Base-by-base conservation (phyloP, 177 flowering plant species). In the Tripterygium wilfordii region DNA sequence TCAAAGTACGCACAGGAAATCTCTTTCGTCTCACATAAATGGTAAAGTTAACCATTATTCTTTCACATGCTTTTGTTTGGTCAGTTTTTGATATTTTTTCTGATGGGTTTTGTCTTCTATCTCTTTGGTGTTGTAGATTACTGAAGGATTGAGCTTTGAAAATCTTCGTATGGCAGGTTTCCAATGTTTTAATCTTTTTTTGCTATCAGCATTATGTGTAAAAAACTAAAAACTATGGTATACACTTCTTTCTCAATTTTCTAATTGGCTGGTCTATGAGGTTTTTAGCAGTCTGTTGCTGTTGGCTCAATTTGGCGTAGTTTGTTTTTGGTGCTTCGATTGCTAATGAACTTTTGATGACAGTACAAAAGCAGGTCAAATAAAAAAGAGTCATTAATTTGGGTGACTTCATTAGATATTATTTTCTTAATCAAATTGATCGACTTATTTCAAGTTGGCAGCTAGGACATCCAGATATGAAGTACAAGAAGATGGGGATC, bases 401-500 rank as follows among this genome's bases (percentile, higher is more conserved):
- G n/a, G n/a, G n/a, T n/a, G n/a, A n/a, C n/a, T n/a, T n/a, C n/a
- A n/a, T n/a, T n/a, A n/a, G n/a, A n/a, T n/a, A n/a, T n/a, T n/a
- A n/a, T n/a, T n/a, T n/a, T n/a, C n/a, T n/a, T n/a, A n/a, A n/a
- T n/a, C n/a, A n/a, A n/a, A n/a, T n/a, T n/a, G n/a, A n/a, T n/a
- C n/a, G n/a, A n/a, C n/a, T n/a, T 33, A 15, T 42, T 20, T 36
- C 44, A 23, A 45, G 41, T 61, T 27, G 40, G 33, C 73, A 88
- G 96, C 70, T 85, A n/a, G 57, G 70, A 53, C 81, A 73, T 73
- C 73, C 81, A 45, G 88, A 83, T 59, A 40, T 85, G 53, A 75
- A 65, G 42, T 88, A 77, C 75, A 88, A 88, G 60, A 79, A 62
- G 71, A 88, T 88, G 90, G 96, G 96, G 18, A 47, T 88, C 16